phyloP scores from a whole-genome alignment of 1,139 yeast genomes.

The Tardiomyces digboiensis region DNA sequence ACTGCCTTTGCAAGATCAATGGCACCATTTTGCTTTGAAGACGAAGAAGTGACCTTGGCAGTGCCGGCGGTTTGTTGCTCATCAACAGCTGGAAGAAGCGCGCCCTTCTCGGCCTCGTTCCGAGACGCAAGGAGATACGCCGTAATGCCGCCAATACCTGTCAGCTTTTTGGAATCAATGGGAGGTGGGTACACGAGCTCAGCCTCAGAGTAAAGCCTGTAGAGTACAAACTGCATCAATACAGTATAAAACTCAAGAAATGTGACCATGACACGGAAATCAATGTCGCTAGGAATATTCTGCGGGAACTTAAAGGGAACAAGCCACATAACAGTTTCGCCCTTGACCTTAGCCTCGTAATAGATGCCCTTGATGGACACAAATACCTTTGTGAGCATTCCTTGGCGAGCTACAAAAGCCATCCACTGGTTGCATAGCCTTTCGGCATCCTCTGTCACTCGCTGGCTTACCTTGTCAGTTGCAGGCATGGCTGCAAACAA shows the following conservation, averaged over 20 bases:
- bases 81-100: slow-evolving; percentile 26
- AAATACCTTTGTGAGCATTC: slow-evolving; percentile 77
- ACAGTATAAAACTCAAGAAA: slow-evolving; percentile 95
- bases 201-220: slow-evolving; percentile 73
- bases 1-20: slow-evolving; percentile 42
- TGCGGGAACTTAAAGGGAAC: slow-evolving; percentile 97
- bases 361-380: slow-evolving; percentile 97
- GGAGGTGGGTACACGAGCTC: slow-evolving; percentile 89
- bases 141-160: slow-evolving; percentile 85
- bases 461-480: slow-evolving; percentile 69
- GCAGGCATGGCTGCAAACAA: slow-evolving; percentile 94
- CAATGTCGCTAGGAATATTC: slow-evolving; percentile 88
- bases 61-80: slow-evolving; percentile 24
- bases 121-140: slow-evolving; percentile 65
- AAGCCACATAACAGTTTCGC: slow-evolving; percentile 93
- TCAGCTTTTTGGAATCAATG: slow-evolving; percentile 59
- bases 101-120: slow-evolving; percentile 21
- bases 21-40: slow-evolving; percentile 10
- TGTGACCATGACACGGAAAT: slow-evolving; percentile 94
- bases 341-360: slow-evolving; percentile 82
- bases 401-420: slow-evolving; percentile 84
- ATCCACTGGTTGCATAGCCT: slow-evolving; percentile 89
- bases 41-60: slow-evolving; percentile 22
- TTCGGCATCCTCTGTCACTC: slow-evolving; percentile 80
- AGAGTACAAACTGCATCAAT: slow-evolving; percentile 76